Evolutionary conservation across 352 stramenopile genomes (phyloP).

Genomic region (Phytophthora pluvialis): DNA sequence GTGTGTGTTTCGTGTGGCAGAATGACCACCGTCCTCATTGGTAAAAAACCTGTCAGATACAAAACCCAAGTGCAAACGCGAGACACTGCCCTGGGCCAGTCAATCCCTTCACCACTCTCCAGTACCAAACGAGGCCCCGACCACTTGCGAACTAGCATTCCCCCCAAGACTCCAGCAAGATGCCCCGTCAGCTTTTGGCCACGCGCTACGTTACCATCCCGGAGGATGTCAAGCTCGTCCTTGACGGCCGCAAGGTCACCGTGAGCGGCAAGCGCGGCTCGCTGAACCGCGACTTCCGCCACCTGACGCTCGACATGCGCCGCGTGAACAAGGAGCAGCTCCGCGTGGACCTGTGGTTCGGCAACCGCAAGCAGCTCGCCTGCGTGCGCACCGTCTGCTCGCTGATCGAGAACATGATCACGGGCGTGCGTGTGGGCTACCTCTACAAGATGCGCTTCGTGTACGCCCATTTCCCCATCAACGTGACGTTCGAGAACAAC

Average conservation of each 20-base stretch:
- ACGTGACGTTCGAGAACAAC: slow-evolving; percentile 95
- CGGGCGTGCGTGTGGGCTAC: slow-evolving; percentile 97
- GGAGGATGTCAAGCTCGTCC: slow-evolving; percentile 93
- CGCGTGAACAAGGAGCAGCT: slow-evolving; percentile 93
- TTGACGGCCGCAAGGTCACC: slow-evolving; percentile 95
- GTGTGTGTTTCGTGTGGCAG: slow-evolving; percentile 20
- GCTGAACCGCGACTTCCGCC: slow-evolving; percentile 97
- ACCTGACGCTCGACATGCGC: slow-evolving; percentile 96
- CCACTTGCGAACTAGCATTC: slow-evolving; percentile 82
- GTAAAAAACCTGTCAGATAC: slow-evolving; percentile 2
- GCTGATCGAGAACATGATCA: slow-evolving; percentile 99
- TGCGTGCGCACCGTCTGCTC: slow-evolving; percentile 98
- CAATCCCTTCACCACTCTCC: slow-evolving; percentile 4
- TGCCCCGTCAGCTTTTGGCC: slow-evolving; percentile 90
- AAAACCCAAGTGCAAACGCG: slow-evolving; percentile 7
- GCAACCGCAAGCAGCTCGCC: slow-evolving; percentile 98
- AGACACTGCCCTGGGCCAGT: slow-evolving; percentile 21
- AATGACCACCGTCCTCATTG: slow-evolving; percentile 1
- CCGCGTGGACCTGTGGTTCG: slow-evolving; percentile 99
- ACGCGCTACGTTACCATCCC: slow-evolving; percentile 95
- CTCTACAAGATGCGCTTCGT: slow-evolving; percentile 99
- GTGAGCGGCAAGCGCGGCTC: slow-evolving; percentile 96
- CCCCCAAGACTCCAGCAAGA: slow-evolving; percentile 60
- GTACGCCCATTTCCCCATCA: slow-evolving; percentile 99
- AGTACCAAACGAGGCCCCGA: neutral